Evolutionary conservation across 2,329 filamentous ascomycete species (phyloP), one percentile per base, ranked within the genome.

Genomic region (Cladobotryum mycophilum): DNA sequence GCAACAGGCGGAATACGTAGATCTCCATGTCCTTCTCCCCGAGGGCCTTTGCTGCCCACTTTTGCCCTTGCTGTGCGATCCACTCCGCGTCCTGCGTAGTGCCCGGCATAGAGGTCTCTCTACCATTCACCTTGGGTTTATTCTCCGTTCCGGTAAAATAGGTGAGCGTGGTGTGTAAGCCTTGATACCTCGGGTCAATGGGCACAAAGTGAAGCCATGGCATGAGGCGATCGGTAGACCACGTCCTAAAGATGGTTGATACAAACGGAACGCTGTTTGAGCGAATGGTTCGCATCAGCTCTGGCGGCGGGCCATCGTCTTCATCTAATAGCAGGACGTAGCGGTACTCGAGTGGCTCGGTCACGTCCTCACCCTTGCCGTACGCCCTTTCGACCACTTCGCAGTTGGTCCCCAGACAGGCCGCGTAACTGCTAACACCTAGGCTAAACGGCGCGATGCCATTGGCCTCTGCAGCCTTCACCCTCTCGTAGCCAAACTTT

Each of bases 131-230:
- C 45, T 60, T 60, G 14, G 71, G 72, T 35, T 60, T 59, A 15
- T 59, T 60, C 51, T 75, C 70, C 5, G 81, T 72, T 0, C 85
- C 86, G 4, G 76, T 71, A 61, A 93, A 92, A 67, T 89, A 93
- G 0, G 85, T 79, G 48, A 91, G 67, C 0, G 84, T 88, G 55
- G 81, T 82, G 72, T 87, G 89, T 38, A 93, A 69, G 1, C 80
- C 86, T 53, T 90, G 86, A 17, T 87, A 81, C 3, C 88, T 78
- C 2, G 85, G 58, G 62, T 93, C 88, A 14, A 91, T 69, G 8
- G 89, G 89, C 2, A 92, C 84, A 59, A 89, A 93, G 64, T 95
- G 88, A 41, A 84, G 71, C 88, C 88, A 95, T 0, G 88, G 80
- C 52, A 76, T 78, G 14, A 93, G 68, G 5, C 89, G 80, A 45